Evolutionary conservation across 1,139 yeast genomes (phyloP).

Genomic region (Pichia norvegensis): DNA sequence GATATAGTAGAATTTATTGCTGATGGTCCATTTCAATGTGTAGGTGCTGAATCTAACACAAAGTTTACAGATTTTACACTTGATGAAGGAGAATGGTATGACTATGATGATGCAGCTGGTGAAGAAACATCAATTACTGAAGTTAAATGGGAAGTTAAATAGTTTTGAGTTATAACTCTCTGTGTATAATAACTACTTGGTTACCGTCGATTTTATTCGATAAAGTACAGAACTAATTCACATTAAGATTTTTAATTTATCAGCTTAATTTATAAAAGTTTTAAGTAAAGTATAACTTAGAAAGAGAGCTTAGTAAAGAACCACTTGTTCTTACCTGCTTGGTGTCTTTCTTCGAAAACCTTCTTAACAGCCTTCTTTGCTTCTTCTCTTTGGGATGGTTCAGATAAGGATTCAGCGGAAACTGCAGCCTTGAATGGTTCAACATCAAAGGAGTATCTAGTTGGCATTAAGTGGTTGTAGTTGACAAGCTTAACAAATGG

Average conservation of each 20-base stretch:
- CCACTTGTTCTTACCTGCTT: slow-evolving; percentile 99
- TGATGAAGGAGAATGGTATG: slow-evolving; percentile 86
- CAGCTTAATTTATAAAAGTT: slow-evolving; percentile 8
- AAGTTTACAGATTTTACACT: slow-evolving; percentile 41
- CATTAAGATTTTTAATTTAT: slow-evolving; percentile 13
- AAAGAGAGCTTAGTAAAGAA: slow-evolving; percentile 98
- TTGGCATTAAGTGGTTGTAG: slow-evolving; percentile 99
- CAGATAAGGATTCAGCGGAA: slow-evolving; percentile 89
- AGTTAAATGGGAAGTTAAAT: slow-evolving; percentile 49
- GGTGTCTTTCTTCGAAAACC: slow-evolving; percentile 99
- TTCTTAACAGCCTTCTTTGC: slow-evolving; percentile 99
- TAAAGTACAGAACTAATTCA: slow-evolving; percentile 3
- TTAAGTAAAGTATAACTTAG: slow-evolving; percentile 38
- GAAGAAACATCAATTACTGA: slow-evolving; percentile 79
- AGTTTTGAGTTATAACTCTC: not conserved
- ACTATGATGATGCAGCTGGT: slow-evolving; percentile 80
- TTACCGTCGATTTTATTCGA: not conserved
- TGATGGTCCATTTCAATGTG: slow-evolving; percentile 55
- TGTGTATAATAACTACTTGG: not conserved
- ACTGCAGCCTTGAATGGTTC: slow-evolving; percentile 90
- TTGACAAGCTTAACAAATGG: slow-evolving; percentile 98
- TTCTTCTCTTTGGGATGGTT: slow-evolving; percentile 98
- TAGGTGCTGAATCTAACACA: slow-evolving; percentile 45
- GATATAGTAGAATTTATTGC: slow-evolving; percentile 66
- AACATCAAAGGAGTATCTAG: slow-evolving; percentile 97